These are phyloP conservation scores for Solanum bulbocastanum DNA, from an alignment of 257 asterid genomes.

Conservation along the genomic window DNA sequence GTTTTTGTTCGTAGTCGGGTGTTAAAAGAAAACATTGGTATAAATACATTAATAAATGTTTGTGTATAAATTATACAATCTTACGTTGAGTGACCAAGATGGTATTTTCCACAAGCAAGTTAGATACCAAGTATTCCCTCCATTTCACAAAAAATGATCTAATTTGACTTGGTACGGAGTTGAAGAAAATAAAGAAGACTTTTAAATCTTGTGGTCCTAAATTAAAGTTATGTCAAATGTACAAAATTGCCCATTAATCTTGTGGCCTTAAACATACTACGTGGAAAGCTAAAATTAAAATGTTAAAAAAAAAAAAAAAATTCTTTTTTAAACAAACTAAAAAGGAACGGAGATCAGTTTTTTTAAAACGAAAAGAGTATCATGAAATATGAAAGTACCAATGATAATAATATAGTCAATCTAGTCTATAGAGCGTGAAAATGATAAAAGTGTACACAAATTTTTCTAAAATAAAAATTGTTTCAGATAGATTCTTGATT, in stretches of 20 bases:
- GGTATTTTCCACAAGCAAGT: neutral
- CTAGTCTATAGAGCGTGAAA: neutral
- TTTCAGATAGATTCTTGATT: neutral
- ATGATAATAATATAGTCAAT: neutral
- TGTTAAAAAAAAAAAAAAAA: too few relatives aligned
- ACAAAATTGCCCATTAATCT: too few relatives aligned
- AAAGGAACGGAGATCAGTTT: too few relatives aligned
- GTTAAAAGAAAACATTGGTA: neutral
- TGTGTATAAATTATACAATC: neutral
- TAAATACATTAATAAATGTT: neutral
- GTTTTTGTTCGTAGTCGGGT: neutral
- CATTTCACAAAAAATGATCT: too few relatives aligned
- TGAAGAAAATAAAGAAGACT: too few relatives aligned
- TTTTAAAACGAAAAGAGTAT: too few relatives aligned
- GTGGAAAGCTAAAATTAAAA: too few relatives aligned
- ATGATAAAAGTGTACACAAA: neutral
- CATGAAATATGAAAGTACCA: neutral
- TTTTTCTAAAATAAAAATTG: neutral
- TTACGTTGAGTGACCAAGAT: neutral
- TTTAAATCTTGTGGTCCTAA: too few relatives aligned
- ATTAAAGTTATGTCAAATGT: too few relatives aligned
- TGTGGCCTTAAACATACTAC: too few relatives aligned
- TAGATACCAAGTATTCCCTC: neutral
- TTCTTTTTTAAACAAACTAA: too few relatives aligned
- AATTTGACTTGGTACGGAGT: too few relatives aligned